Conservation (phyloP, 805 yeast genomes). For the Candida michaelii region DNA sequence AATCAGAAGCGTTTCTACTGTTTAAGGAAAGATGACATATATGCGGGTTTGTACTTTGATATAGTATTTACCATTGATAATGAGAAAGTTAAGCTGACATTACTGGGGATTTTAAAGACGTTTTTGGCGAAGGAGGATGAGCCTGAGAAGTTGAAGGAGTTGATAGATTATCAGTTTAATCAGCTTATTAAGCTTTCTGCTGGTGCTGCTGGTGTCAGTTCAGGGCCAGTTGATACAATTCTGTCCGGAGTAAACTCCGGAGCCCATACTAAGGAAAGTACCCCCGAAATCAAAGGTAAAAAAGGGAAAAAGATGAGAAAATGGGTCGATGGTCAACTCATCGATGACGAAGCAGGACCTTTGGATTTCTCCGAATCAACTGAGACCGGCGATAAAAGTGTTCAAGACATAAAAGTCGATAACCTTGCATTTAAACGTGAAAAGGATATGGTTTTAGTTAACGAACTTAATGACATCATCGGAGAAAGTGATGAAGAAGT, state of each 20-base stretch:
- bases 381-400: slow-evolving; percentile 13
- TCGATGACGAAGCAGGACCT: slow-evolving; percentile 23
- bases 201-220: too few species aligned
- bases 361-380: slow-evolving; percentile 35
- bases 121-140: slow-evolving; percentile 27
- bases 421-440: slow-evolving; percentile 35
- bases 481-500: slow-evolving; percentile 32
- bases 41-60: slow-evolving; percentile 41
- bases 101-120: slow-evolving; percentile 33
- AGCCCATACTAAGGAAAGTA: neutral
- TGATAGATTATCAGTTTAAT: slow-evolving; percentile 40
- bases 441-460: slow-evolving; percentile 40
- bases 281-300: neutral
- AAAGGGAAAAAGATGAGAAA: slow-evolving; percentile 39
- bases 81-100: slow-evolving; percentile 33
- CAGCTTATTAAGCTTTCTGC: slow-evolving; percentile 33
- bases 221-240: too few species aligned
- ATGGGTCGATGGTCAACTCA: slow-evolving; percentile 42
- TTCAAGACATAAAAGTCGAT: slow-evolving; percentile 22
- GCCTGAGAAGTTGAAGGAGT: slow-evolving; percentile 27
- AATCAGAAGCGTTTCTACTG: slow-evolving; percentile 38
- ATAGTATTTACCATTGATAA: slow-evolving; percentile 38
- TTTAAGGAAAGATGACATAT: slow-evolving; percentile 23
- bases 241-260: neutral
- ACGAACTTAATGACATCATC: slow-evolving; percentile 40